Conservation (phyloP, 768 basidiomycete genomes). For the Lentinula sp. region DNA sequence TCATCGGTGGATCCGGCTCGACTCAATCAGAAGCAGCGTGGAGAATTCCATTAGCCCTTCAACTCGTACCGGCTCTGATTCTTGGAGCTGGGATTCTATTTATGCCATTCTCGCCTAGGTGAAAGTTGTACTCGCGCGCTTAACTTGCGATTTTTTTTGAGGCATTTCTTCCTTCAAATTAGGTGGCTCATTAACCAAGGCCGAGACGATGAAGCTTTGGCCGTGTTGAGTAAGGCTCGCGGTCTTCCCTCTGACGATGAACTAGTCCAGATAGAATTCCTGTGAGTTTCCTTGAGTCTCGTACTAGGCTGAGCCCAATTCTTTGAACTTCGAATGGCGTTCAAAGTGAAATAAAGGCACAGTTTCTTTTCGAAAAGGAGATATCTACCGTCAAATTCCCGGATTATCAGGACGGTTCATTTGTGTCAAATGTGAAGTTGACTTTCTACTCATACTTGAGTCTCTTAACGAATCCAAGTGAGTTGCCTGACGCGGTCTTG, state of each 20-base stretch:
- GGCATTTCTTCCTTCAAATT: background rate
- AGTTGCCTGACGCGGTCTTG: conserved; percentile 5
- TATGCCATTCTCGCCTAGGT: conserved; percentile 78
- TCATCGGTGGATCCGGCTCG: conserved; percentile 56
- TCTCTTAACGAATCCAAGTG: conserved; percentile 46
- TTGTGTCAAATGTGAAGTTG: conserved; percentile 52
- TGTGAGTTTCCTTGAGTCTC: conserved; percentile 35
- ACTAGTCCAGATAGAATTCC: conserved; percentile 66
- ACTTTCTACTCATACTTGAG: conserved; percentile 56
- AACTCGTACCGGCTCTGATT: conserved; percentile 67
- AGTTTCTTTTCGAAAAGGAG: conserved; percentile 70
- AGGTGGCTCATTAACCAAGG: conserved; percentile 78
- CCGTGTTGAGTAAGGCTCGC: conserved; percentile 57
- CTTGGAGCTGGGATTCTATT: conserved; percentile 67
- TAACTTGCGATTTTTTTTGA: background rate
- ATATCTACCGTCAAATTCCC: conserved; percentile 51
- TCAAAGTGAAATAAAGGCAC: conserved; percentile 63
- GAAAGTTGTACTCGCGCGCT: conserved; percentile 8
- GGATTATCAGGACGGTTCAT: conserved; percentile 56
- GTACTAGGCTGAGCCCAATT: background rate
- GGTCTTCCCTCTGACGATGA: conserved; percentile 49
- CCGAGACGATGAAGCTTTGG: conserved; percentile 67
- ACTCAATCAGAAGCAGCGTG: conserved; percentile 65
- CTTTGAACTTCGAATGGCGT: background rate
- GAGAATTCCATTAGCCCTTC: conserved; percentile 69